Conservation (phyloP, 2,329 filamentous ascomycete species). For the Penicillium sp. region DNA sequence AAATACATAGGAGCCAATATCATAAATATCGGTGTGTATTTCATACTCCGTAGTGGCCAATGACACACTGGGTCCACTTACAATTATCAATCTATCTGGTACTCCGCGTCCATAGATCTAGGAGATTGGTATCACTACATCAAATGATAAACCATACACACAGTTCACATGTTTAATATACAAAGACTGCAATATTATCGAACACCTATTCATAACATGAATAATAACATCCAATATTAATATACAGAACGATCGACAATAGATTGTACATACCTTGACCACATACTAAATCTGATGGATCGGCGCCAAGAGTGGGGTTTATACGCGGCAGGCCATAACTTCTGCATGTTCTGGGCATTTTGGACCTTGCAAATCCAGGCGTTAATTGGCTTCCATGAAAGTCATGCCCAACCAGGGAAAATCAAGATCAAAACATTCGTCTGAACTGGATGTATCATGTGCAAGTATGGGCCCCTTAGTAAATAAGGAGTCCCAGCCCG, state of each 20-base stretch:
- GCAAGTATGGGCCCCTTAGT: too few species aligned
- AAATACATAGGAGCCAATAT: background rate
- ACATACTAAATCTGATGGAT: background rate
- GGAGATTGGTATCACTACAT: background rate
- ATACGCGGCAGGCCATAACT: background rate
- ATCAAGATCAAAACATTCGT: background rate
- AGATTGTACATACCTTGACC: background rate
- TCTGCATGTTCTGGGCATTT: background rate
- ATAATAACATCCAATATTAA: background rate
- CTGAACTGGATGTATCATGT: too few species aligned
- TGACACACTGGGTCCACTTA: background rate
- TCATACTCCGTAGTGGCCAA: background rate
- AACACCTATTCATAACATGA: background rate
- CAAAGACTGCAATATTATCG: background rate
- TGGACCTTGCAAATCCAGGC: background rate
- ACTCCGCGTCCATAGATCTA: background rate
- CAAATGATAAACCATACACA: too few species aligned
- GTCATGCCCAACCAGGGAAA: background rate
- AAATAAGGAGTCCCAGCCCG: too few species aligned
- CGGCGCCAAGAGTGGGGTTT: slow-evolving; percentile 5
- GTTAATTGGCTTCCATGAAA: too few species aligned
- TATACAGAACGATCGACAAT: background rate
- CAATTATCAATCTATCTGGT: background rate
- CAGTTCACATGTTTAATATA: background rate
- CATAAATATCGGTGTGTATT: background rate